Conservation (phyloP, 176 grass and related monocot genomes). For the Thinopyrum elongatum region DNA sequence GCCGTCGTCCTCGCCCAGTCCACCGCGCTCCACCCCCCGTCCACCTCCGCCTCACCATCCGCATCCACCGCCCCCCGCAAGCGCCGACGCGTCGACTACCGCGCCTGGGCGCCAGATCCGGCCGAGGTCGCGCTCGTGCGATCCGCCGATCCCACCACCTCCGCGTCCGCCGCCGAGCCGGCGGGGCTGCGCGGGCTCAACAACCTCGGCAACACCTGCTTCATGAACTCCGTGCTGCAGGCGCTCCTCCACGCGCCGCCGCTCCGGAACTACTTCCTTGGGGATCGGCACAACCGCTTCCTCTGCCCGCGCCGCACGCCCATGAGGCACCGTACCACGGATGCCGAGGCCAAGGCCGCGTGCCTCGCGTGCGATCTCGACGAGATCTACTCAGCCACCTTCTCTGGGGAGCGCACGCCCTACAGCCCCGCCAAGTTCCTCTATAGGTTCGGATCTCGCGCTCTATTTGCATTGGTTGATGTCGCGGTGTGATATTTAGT, state of each 20-base stretch:
- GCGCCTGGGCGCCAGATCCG: constrained; percentile 77
- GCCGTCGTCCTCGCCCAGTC: constrained; percentile 73
- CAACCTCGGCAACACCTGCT: constrained; percentile 96
- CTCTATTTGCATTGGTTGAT: constrained; percentile 21
- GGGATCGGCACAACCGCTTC: constrained; percentile 82
- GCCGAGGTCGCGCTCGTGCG: constrained; percentile 60
- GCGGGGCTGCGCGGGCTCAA: constrained; percentile 77
- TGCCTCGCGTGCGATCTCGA: constrained; percentile 92
- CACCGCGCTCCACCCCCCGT: constrained; percentile 36
- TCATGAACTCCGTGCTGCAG: constrained; percentile 98
- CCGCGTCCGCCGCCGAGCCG: constrained; percentile 38
- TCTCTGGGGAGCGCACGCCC: constrained; percentile 74
- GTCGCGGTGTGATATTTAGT: neutral
- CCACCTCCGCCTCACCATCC: neutral
- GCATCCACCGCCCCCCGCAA: constrained; percentile 26
- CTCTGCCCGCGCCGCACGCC: constrained; percentile 63
- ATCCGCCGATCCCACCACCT: constrained; percentile 47
- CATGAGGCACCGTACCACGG: constrained; percentile 41
- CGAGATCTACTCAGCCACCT: constrained; percentile 81
- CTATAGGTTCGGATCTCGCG: constrained; percentile 67
- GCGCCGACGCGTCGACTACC: constrained; percentile 69
- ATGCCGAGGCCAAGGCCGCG: constrained; percentile 25
- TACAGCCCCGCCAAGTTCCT: constrained; percentile 93
- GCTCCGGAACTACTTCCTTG: constrained; percentile 87
- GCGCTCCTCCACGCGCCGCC: constrained; percentile 84